These are phyloP conservation scores for Arachis monticola DNA, from an alignment of 331 rosid genomes.

Conservation along the genomic window DNA sequence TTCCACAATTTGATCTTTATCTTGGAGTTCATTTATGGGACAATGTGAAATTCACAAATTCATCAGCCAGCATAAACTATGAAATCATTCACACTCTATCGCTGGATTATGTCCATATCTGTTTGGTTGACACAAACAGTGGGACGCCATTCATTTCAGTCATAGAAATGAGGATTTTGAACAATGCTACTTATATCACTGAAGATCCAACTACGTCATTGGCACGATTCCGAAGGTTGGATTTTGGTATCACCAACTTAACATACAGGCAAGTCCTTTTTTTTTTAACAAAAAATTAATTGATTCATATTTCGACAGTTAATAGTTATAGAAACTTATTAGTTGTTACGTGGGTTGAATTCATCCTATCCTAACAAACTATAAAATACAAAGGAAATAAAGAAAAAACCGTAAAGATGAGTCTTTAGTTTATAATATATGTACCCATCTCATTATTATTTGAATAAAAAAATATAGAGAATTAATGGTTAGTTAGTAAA, in stretches of 20 bases:
- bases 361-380: no score
- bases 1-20: slow-evolving; percentile 44
- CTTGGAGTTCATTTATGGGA: slow-evolving; percentile 46
- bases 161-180: slow-evolving; percentile 49
- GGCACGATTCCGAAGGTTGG: background rate
- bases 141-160: slow-evolving; percentile 50
- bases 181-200: slow-evolving; percentile 14
- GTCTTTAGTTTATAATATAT: no score
- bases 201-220: background rate
- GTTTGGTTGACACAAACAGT: slow-evolving; percentile 39
- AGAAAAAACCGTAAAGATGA: no score
- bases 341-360: no score
- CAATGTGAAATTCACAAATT: background rate
- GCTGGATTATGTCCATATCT: slow-evolving; percentile 25
- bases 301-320: no score
- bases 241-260: slow-evolving; percentile 8
- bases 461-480: no score
- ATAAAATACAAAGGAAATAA: no score
- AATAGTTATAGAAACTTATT: no score
- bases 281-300: no score
- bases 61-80: background rate
- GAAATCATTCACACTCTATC: slow-evolving; percentile 42
- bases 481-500: no score
- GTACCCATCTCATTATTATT: no score
- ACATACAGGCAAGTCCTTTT: slow-evolving; percentile 38